A percentile compares a stretch with the other conserved stretches of the same genome.
Conservation (phyloP, 2,329 filamentous ascomycete species). For the Dichotomopilus funicola region DNA sequence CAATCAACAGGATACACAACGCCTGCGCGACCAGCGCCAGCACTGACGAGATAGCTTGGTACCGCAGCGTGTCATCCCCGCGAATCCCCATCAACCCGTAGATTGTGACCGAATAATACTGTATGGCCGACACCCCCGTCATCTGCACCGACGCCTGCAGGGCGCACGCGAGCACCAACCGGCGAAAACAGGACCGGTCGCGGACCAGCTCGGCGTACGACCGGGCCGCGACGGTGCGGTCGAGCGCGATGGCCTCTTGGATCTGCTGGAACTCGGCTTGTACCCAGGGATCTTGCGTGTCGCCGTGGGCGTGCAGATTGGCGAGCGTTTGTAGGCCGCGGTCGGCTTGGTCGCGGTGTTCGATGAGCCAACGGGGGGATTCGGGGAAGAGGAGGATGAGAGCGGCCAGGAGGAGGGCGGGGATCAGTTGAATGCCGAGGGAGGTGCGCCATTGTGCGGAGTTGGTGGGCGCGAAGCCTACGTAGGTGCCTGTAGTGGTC, state of each 20-base stretch:
- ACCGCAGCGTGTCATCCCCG: slow-evolving; percentile 59
- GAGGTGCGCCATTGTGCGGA: slow-evolving; percentile 44
- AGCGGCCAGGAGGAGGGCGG: slow-evolving; percentile 55
- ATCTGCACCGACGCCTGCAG: slow-evolving; percentile 69
- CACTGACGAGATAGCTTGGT: slow-evolving; percentile 68
- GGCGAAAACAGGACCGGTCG: slow-evolving; percentile 61
- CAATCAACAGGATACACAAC: slow-evolving; percentile 61
- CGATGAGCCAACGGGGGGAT: slow-evolving; percentile 67
- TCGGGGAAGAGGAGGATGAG: slow-evolving; percentile 68
- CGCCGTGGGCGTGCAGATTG: slow-evolving; percentile 61
- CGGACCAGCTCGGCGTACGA: slow-evolving; percentile 29
- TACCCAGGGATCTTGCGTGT: slow-evolving; percentile 62
- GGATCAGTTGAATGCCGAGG: slow-evolving; percentile 49
- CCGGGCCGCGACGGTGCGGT: slow-evolving; percentile 64
- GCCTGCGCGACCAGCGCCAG: slow-evolving; percentile 64
- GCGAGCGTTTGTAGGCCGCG: slow-evolving; percentile 62
- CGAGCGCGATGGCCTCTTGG: slow-evolving; percentile 52
- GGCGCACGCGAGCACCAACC: slow-evolving; percentile 62
- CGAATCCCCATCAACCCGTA: slow-evolving; percentile 64
- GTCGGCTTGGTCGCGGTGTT: slow-evolving; percentile 49
- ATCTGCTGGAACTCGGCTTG: slow-evolving; percentile 67
- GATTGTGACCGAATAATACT: slow-evolving; percentile 65
- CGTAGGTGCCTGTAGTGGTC: slow-evolving; percentile 3
- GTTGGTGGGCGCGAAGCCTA: slow-evolving; percentile 28
- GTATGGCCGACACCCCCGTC: slow-evolving; percentile 68